Evolutionary conservation across 176 grass and related monocot genomes (phyloP), one percentile per base, ranked within the genome.

Genomic region (Eragrostis nindensis): DNA sequence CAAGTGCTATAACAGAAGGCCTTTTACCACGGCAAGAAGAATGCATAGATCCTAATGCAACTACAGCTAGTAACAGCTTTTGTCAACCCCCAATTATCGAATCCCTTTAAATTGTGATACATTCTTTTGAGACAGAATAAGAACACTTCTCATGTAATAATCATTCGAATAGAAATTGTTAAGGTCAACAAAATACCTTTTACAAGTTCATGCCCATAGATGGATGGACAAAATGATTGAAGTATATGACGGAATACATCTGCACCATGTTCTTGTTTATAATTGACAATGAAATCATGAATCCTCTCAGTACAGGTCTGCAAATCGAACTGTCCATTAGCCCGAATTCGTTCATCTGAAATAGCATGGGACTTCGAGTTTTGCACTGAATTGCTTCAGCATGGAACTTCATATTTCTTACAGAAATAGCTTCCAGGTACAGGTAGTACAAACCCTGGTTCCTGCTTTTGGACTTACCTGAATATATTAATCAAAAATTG

Each of bases 141-240:
- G 11, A 27, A 30, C 43, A 27, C 59, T 69, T 71, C n/a, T n/a
- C 32, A 36, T 36, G 27, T 25, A 69, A 47, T 62, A 24, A 77
- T 38, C 54, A 49, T 69, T 77, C 69, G 2, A n/a, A 86, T n/a
- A 70, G 6, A 48, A 27, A 1, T 27, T 53, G 18, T 46, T 63
- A 16, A 41, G 50, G n/a, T 29, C 65, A 36, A 70, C 21, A 78
- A 67, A 66, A 61, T 89, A 94, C 95, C 92, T 94, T 98, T 98
- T 75, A 98, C 95, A 86, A 98, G 95, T 74, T 94, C 90, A 67
- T 98, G 95, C 1, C 95, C 95, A 73, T 98, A 98, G 48, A 98
- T 98, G 63, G 95, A 94, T 45, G 95, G 95, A 68, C 95, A 98
- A 60, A 94, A 93, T 5, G 92, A 98, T 13, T 98, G 95, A 89